Evolutionary conservation across 257 asterid species (phyloP).

Genomic region (Knoxia roxburghii): DNA sequence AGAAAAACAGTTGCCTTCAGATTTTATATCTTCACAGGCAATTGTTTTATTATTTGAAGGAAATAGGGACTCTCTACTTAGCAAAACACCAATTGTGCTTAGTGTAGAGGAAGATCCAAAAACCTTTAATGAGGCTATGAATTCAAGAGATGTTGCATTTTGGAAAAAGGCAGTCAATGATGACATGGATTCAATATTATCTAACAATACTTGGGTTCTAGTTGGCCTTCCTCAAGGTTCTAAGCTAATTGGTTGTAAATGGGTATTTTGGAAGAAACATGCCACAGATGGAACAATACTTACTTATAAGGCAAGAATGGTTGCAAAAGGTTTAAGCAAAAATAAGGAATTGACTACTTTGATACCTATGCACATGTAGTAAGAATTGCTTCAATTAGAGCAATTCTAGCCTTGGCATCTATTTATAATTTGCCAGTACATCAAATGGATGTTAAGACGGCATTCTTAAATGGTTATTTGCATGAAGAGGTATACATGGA

Average conservation of each 20-base stretch:
- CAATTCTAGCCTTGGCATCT: background rate
- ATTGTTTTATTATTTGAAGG: background rate
- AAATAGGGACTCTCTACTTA: background rate
- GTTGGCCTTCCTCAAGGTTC: too few relatives aligned
- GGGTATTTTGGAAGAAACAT: background rate
- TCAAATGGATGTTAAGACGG: background rate
- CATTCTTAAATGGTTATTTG: background rate
- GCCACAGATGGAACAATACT: background rate
- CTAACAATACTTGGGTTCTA: background rate
- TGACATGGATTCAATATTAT: background rate
- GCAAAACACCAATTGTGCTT: too few relatives aligned
- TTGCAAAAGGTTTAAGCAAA: background rate
- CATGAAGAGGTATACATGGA: background rate
- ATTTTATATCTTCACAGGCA: background rate
- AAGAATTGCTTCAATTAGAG: background rate
- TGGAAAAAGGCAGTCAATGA: background rate
- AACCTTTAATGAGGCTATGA: background rate
- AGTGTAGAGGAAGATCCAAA: background rate
- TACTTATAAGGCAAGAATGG: background rate
- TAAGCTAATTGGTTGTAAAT: background rate
- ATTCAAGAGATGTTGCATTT: background rate
- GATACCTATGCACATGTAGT: background rate
- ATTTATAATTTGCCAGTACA: background rate
- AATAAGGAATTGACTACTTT: background rate
- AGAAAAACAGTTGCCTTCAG: background rate